Conservation (phyloP, 768 basidiomycete genomes). For the Boletus vinaceobasis region DNA sequence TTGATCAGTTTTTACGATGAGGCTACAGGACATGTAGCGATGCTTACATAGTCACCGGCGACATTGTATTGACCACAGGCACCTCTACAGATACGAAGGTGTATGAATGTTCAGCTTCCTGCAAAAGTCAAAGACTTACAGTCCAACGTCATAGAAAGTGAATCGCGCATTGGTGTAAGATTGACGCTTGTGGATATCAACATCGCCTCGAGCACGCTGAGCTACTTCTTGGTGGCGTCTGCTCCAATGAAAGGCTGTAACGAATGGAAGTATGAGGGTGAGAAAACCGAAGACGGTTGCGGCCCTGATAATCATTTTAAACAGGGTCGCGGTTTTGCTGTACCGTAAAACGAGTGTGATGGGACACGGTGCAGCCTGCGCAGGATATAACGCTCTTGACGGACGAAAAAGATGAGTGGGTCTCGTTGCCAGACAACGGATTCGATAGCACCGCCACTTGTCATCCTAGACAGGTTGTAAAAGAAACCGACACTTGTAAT, state of each 20-base stretch:
- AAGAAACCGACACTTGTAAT: not conserved
- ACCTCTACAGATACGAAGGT: constrained; percentile 38
- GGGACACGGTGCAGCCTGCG: constrained; percentile 12
- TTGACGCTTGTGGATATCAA: constrained; percentile 39
- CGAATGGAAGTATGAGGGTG: constrained; percentile 35
- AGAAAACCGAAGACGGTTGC: constrained; percentile 32
- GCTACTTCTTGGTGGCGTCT: constrained; percentile 49
- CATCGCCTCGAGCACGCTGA: constrained; percentile 41
- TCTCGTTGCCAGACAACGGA: constrained; percentile 19
- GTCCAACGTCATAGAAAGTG: constrained; percentile 56
- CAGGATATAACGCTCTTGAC: not conserved
- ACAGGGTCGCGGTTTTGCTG: not conserved
- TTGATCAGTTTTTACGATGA: constrained; percentile 1
- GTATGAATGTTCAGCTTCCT: constrained; percentile 3
- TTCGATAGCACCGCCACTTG: constrained; percentile 10
- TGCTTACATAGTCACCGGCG: constrained; percentile 43
- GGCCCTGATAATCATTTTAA: constrained; percentile 22
- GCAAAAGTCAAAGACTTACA: constrained; percentile 33
- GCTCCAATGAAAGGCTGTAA: constrained; percentile 32
- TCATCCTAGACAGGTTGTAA: not conserved
- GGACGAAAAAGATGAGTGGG: not conserved
- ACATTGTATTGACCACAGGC: constrained; percentile 48
- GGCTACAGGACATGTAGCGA: not conserved
- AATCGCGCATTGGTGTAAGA: constrained; percentile 37
- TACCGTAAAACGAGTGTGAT: constrained; percentile 20